Evolutionary conservation across 2,329 filamentous ascomycete genomes (phyloP).

Genomic region (Aurifilum marmelostoma): DNA sequence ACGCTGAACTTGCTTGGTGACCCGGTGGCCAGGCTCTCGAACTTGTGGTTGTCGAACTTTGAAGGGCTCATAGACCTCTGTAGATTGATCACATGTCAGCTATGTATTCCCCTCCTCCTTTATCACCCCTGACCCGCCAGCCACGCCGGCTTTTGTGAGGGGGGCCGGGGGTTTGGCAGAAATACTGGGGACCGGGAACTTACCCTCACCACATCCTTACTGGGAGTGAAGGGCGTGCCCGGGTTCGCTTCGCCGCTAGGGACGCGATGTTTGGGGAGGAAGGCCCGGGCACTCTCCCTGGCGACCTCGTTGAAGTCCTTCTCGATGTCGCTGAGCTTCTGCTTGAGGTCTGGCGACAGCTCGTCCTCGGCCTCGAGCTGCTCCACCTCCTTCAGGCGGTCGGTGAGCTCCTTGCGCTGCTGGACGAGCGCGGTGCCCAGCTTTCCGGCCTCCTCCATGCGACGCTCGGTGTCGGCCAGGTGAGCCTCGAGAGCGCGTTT

Average conservation of each 20-base stretch:
- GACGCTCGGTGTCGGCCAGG: slow-evolving; percentile 86
- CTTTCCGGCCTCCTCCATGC: slow-evolving; percentile 88
- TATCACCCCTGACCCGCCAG: no score
- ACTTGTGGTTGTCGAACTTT: slow-evolving; percentile 50
- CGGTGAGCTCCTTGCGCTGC: slow-evolving; percentile 81
- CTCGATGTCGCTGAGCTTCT: slow-evolving; percentile 84
- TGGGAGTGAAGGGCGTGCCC: slow-evolving; percentile 57
- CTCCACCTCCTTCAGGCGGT: slow-evolving; percentile 83
- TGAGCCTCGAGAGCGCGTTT: slow-evolving; percentile 90
- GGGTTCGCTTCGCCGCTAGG: slow-evolving; percentile 66
- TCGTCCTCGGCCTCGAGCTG: slow-evolving; percentile 75
- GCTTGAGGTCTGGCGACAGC: slow-evolving; percentile 79
- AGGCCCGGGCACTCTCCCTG: slow-evolving; percentile 83
- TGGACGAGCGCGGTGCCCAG: slow-evolving; percentile 85
- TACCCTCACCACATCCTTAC: slow-evolving; percentile 57
- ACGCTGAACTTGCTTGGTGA: slow-evolving; percentile 90
- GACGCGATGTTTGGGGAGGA: slow-evolving; percentile 81
- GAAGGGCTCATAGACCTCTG: slow-evolving; percentile 73
- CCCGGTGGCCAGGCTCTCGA: slow-evolving; percentile 80
- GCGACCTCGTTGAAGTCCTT: slow-evolving; percentile 95
- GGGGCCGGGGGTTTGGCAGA: no score
- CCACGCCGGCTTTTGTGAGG: no score
- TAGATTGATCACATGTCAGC: slow-evolving; percentile 26
- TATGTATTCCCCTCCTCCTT: not conserved
- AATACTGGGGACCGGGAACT: slow-evolving; percentile 35